Evolutionary conservation across 1,139 yeast species (phyloP).

Genomic region (Pichia cactophila): DNA sequence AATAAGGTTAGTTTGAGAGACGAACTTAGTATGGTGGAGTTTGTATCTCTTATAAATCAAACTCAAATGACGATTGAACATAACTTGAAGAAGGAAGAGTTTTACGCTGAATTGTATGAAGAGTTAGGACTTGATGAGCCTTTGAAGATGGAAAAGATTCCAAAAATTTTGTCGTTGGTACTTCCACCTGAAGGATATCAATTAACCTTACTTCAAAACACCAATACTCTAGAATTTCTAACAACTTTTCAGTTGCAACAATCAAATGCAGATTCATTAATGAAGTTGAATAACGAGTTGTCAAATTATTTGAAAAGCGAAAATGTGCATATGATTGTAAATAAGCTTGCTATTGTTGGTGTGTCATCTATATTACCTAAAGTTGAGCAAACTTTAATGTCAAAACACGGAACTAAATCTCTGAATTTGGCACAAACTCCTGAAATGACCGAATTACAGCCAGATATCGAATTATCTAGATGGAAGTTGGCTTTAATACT

Average conservation of each 20-base stretch:
- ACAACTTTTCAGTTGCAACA: slow-evolving; percentile 22
- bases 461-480: background rate
- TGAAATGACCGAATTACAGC: background rate
- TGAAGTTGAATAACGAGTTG: slow-evolving; percentile 42
- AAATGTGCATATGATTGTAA: slow-evolving; percentile 23
- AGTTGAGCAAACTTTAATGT: slow-evolving; percentile 19
- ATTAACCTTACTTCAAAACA: slow-evolving; percentile 34
- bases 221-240: slow-evolving; percentile 29
- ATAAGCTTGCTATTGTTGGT: slow-evolving; percentile 38
- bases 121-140: background rate
- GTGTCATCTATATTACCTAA: slow-evolving; percentile 40
- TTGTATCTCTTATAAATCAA: slow-evolving; percentile 40
- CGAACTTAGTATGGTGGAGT: slow-evolving; percentile 56
- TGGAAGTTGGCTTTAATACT: slow-evolving; percentile 59
- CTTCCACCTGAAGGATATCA: slow-evolving; percentile 34
- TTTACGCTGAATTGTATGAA: background rate
- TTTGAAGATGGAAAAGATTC: background rate
- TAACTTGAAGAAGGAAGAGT: slow-evolving; percentile 5
- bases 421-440: background rate
- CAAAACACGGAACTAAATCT: slow-evolving; percentile 3
- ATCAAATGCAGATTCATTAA: slow-evolving; percentile 21
- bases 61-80: slow-evolving; percentile 33
- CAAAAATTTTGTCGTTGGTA: slow-evolving; percentile 16
- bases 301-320: slow-evolving; percentile 38
- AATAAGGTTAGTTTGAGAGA: slow-evolving; percentile 62